Evolutionary conservation across 108 stramenopile species (phyloP).

Genomic region (Discostella pseudostelligera): DNA sequence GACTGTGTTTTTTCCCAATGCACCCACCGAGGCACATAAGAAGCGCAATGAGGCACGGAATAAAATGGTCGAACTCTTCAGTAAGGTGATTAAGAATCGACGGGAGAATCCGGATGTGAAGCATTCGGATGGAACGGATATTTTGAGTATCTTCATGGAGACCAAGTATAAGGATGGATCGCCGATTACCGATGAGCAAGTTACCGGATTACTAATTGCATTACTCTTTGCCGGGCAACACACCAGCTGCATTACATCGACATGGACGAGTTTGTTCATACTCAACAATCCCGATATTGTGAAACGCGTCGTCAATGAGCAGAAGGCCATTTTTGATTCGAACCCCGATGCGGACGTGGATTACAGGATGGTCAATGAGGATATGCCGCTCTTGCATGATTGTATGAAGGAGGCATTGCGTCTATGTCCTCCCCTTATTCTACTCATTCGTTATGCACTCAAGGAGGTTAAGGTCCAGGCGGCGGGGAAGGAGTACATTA

Average conservation of each 20-base stretch:
- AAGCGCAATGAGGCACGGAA: constrained; percentile 81
- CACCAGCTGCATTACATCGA: constrained; percentile 95
- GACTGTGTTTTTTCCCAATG: constrained; percentile 96
- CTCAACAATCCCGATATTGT: constrained; percentile 78
- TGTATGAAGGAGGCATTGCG: constrained; percentile 97
- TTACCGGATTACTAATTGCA: constrained; percentile 97
- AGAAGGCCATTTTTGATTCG: constrained; percentile 46
- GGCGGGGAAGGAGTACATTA: constrained; percentile 67
- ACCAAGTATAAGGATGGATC: constrained; percentile 97
- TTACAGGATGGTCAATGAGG: constrained; percentile 75
- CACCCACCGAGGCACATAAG: constrained; percentile 87
- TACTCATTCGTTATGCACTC: constrained; percentile 94
- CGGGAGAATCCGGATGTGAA: constrained; percentile 67
- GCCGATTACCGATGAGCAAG: constrained; percentile 88
- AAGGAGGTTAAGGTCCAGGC: constrained; percentile 77
- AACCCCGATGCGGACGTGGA: constrained; percentile 43
- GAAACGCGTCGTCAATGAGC: constrained; percentile 85
- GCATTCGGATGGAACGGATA: constrained; percentile 88
- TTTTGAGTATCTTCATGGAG: constrained; percentile 96
- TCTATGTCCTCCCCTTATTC: constrained; percentile 96
- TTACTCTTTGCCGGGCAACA: constrained; percentile 99
- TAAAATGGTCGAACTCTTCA: constrained; percentile 93
- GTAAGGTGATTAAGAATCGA: constrained; percentile 88
- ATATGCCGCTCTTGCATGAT: constrained; percentile 90
- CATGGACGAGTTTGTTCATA: constrained; percentile 93